Evolutionary conservation across 179 eudicot genomes (phyloP), one percentile per base, ranked within the genome.

Genomic region (Sideroxylon spinosum): DNA sequence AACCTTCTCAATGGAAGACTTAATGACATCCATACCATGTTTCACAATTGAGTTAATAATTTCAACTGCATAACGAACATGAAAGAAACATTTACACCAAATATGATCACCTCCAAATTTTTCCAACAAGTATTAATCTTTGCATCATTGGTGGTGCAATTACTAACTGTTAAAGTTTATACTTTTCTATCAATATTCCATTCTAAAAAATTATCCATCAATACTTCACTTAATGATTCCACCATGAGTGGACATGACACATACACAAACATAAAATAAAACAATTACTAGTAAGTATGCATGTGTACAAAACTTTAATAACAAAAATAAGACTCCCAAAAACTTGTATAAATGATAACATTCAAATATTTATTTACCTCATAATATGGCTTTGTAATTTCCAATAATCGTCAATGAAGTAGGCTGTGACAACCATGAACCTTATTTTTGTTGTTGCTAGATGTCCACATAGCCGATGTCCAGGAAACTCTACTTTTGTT

Each of bases 341-440:
- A 37, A 37, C 44, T 37, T 37, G 44, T 6, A 3, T 37, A 37
- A 37, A 37, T 37, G 44, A 37, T 37, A 37, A 37, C 4, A 3
- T 37, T 37, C 5, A 37, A 37, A 37, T 22, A 77, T 1, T 22
- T 59, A n/a, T 12, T 65, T 50, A 26, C 62, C 79, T 52, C 26
- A 76, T 9, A 29, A 79, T 60, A 17, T 25, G 56, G 49, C 73
- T 74, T 44, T 66, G 80, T 17, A 81, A 56, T 17, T 48, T 62
- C 84, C 86, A 81, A 20, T 28, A 37, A 8, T 66, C 75, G 46
- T 84, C 78, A 22, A 80, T 80, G 66, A 19, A 81, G 48, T 76
- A 80, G 4, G 84, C 28, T 13, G 76, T 81, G 3, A 80, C 17
- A 0, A 70, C 86, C 79, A 84, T 80, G 48, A 73, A 77, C 2